Conservation (phyloP, 140 eudicot genomes). For the Stevia rebaudiana region DNA sequence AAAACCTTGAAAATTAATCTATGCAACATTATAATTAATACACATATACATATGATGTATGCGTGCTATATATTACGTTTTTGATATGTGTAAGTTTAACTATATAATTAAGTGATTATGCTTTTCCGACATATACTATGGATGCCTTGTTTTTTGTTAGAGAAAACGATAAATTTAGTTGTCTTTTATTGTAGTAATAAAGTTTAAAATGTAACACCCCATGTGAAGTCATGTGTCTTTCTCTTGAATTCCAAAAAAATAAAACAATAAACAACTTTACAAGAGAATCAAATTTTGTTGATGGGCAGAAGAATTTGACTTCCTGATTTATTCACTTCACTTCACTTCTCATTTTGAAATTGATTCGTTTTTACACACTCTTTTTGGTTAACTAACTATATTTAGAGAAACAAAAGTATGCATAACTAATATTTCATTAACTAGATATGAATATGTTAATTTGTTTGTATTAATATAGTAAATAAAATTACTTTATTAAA, state of each 20-base stretch:
- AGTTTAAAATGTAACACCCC: constrained; percentile 18
- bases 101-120: constrained; percentile 8
- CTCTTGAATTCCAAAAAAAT: constrained; percentile 34
- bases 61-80: neutral
- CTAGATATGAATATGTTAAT: too few species aligned
- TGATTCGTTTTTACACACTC: too few species aligned
- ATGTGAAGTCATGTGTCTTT: constrained; percentile 39
- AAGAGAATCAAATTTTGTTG: constrained; percentile 26
- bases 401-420: too few species aligned
- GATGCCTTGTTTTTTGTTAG: constrained; percentile 1
- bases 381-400: too few species aligned
- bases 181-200: constrained; percentile 20
- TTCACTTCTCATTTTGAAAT: neutral
- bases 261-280: constrained; percentile 30
- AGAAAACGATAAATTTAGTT: constrained; percentile 9
- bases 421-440: too few species aligned
- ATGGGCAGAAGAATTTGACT: constrained; percentile 21
- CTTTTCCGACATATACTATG: constrained; percentile 20
- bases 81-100: neutral
- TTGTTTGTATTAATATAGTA: too few species aligned
- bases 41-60: too few species aligned
- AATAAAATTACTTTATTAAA: too few species aligned
- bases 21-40: too few species aligned
- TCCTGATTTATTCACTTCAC: constrained; percentile 7
- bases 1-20: too few species aligned